Base-by-base conservation (phyloP, 805 yeast genomes). In the Lipomyces mesembrius region DNA sequence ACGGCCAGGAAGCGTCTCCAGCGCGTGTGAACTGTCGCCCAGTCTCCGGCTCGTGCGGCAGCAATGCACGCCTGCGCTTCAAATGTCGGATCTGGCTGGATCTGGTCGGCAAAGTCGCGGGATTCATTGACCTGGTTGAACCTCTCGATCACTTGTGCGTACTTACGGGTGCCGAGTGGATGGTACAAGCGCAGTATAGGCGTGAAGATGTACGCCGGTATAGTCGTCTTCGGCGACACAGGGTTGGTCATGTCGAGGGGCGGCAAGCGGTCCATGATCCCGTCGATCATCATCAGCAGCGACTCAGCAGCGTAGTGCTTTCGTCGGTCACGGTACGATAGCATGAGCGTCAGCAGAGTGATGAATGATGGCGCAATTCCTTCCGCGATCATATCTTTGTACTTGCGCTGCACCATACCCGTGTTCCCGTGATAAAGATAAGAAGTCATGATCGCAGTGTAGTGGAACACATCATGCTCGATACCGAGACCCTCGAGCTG, bases 331-430 rank as follows among this genome's bases (percentile, higher is more conserved):
- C 22, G 35, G 17, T 32, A 54, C 17, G 66, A 57, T 53, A 52
- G 34, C 14, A 63, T 79, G 87, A 0, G 76, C 74, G 4, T 79
- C 84, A 20, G 77, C 83, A 54, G 82, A 11, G 71, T 68, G 22
- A 63, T 37, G 29, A 52, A 66, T 9, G 70, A 60, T 2, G 71
- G 71, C 52, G 60, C 37, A 4, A 68, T 25, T 3, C 63, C 70
- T 27, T 52, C 60, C 29, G 35, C 35, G 17, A 66, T 56, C 66
- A 68, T 63, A 5, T 60, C 70, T 14, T 39, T 14, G 62, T 63
- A 66, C 43, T 46, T 27, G 4, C 59, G 29, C 34, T 59, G 56
- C 22, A 67, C 66, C 57, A 55, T 65, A 35, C 34, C 53, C 37
- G 54, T 29, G 27, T 61, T 27, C 2, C 56, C 60, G 11, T 49